These are phyloP conservation scores for Cryptosporidium viatorum DNA, from an alignment of 169 alveolate species.

Conservation along the genomic window DNA sequence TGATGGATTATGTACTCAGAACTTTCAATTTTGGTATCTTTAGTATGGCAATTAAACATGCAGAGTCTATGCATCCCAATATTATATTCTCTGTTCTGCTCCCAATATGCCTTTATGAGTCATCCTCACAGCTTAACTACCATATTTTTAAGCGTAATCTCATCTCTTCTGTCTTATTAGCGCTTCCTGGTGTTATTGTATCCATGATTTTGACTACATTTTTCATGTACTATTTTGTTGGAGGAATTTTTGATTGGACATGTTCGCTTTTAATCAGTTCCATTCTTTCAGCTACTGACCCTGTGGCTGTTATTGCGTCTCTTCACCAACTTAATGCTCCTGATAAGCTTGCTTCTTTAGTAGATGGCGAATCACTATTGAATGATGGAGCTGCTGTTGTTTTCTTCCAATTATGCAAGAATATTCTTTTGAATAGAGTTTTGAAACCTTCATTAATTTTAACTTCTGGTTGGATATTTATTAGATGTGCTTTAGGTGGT, in stretches of 20 bases:
- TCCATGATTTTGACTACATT: constrained; percentile 78
- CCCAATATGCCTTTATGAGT: constrained; percentile 76
- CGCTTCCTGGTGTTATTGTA: constrained; percentile 73
- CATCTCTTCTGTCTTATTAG: constrained; percentile 52
- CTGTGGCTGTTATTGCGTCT: constrained; percentile 82
- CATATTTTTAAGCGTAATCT: constrained; percentile 70
- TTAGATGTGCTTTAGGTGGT: constrained; percentile 79
- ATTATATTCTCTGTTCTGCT: constrained; percentile 61
- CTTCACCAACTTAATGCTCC: constrained; percentile 79
- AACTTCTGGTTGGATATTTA: constrained; percentile 76
- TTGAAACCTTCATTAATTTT: constrained; percentile 67
- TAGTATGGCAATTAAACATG: constrained; percentile 57
- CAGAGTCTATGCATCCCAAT: constrained; percentile 73
- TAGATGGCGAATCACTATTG: constrained; percentile 80
- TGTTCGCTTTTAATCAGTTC: constrained; percentile 79
- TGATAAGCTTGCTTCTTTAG: constrained; percentile 77
- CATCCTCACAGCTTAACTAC: constrained; percentile 73
- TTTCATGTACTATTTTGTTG: constrained; percentile 76
- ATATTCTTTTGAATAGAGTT: constrained; percentile 36
- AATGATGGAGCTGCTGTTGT: constrained; percentile 82
- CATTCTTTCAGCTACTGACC: constrained; percentile 80
- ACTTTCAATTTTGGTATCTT: constrained; percentile 49
- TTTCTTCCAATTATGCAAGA: constrained; percentile 73
- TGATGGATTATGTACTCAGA: constrained; percentile 49
- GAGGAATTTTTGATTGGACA: constrained; percentile 77